Evolutionary conservation across 352 stramenopile species (phyloP).

Genomic region (Phytophthora constricta): DNA sequence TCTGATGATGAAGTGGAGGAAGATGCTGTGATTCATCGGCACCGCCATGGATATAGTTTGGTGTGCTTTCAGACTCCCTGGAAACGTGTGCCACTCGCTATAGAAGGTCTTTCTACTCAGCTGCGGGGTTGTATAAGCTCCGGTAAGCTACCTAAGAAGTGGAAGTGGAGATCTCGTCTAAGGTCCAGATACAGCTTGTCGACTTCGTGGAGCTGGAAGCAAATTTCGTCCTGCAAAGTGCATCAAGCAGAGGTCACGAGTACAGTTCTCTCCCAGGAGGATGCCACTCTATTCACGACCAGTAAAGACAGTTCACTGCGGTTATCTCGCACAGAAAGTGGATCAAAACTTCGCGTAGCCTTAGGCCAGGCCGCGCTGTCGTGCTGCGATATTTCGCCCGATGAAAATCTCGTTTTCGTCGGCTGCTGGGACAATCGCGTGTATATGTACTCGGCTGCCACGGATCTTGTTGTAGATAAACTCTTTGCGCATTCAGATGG

Average conservation of each 20-base stretch:
- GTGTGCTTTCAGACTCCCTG: slow-evolving; percentile 55
- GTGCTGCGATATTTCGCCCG: slow-evolving; percentile 72
- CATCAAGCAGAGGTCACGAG: slow-evolving; percentile 74
- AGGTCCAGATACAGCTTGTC: slow-evolving; percentile 38
- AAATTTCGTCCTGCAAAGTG: slow-evolving; percentile 43
- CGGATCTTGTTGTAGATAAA: slow-evolving; percentile 63
- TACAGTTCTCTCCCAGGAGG: slow-evolving; percentile 60
- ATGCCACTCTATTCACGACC: slow-evolving; percentile 60
- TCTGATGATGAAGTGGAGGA: slow-evolving; percentile 44
- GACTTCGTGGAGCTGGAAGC: slow-evolving; percentile 57
- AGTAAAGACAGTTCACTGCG: slow-evolving; percentile 78
- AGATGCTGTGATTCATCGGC: slow-evolving; percentile 1
- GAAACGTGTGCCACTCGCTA: slow-evolving; percentile 38
- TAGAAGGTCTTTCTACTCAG: slow-evolving; percentile 42
- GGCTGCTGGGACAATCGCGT: slow-evolving; percentile 80
- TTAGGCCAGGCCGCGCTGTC: slow-evolving; percentile 52
- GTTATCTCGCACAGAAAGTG: slow-evolving; percentile 44
- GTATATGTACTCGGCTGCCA: slow-evolving; percentile 75
- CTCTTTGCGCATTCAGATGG: slow-evolving; percentile 70
- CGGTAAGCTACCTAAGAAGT: slow-evolving; percentile 54
- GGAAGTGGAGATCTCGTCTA: slow-evolving; percentile 58
- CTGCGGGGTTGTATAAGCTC: slow-evolving; percentile 44
- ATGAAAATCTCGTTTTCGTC: slow-evolving; percentile 67
- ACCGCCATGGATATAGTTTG: slow-evolving; percentile 37
- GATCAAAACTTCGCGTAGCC: slow-evolving; percentile 37